phyloP scores from a whole-genome alignment of 2,329 filamentous ascomycete species.

The Myriosclerotinia duriaeana region DNA sequence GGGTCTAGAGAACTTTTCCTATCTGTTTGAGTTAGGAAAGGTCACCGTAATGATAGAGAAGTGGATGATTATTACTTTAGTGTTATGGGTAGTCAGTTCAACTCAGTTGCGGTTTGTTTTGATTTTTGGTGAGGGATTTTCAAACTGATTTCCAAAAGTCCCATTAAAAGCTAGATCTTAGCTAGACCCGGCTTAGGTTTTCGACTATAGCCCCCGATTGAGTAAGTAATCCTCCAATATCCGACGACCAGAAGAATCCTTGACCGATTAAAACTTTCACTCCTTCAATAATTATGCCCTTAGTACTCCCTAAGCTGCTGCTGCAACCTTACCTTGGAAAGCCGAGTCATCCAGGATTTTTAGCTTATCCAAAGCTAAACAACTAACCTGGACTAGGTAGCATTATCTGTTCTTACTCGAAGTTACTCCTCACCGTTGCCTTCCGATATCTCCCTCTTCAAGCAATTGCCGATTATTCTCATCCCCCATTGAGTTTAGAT shows the following conservation, averaged over 20 bases:
- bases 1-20: conserved; percentile 8
- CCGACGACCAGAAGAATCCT: conserved; percentile 2
- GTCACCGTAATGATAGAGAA: conserved; percentile 11
- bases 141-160: conserved; percentile 7
- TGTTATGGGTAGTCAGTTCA: neutral
- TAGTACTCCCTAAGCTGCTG: neutral
- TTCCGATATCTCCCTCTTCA: neutral
- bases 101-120: neutral
- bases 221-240: neutral
- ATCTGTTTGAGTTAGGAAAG: neutral
- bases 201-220: neutral
- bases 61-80: conserved; percentile 6
- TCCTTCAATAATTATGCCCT: neutral
- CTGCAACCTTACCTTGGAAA: too few relatives aligned
- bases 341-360: conserved; percentile 7
- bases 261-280: conserved; percentile 10
- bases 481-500: conserved; percentile 3
- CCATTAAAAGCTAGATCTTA: conserved; percentile 1
- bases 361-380: rapidly evolving
- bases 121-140: conserved; percentile 25
- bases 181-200: neutral
- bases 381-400: neutral
- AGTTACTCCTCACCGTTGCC: neutral
- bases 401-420: neutral
- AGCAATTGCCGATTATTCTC: neutral